Base-by-base conservation (phyloP, 495 filamentous ascomycete species). In the Filosporella fistucella region DNA sequence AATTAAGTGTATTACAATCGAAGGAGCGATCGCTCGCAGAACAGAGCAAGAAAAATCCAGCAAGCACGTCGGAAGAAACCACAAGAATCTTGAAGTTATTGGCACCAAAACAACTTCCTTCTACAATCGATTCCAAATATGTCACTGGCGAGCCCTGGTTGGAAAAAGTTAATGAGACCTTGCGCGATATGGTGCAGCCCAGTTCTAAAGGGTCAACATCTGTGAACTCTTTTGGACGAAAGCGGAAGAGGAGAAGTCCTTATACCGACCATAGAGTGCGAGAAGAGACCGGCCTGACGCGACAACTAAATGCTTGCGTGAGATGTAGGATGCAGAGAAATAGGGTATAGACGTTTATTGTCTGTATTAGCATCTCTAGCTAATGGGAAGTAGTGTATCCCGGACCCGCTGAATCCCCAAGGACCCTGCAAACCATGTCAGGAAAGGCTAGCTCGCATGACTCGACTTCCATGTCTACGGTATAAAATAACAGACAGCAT, bases 401-500 rank as follows among this genome's bases (percentile, higher is more conserved):
- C 63, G 13, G 63, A 68, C 17, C 63, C 65, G 11, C 45, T 29
- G 11, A 63, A 68, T 39, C 59, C 59, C 2, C 47, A 45, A 18
- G 65, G 63, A 0, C 59, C 65, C 2, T 68, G 65, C 35, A 34
- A 61, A 41, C 61, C 63, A 14, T 68, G 65, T 52, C 61, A 64
- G 46, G 49, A 49, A 36, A 60, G 55, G 44, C 55, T 51, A 1
- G 49, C 58, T 12, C 51, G 57, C 2, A 64, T 68, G 58, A 64
- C 57, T 39, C 49, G 60, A 7, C 54, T 68, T 36, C 65, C 64
- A 1, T 68, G 65, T 52, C 61, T 68, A 4, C 56, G 65, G 13
- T 68, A 68, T 52, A 67, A 65, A 58, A 50, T 68, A 17, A 65
- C 64, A 10, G 65, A 68, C 21, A 64, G 62, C 51, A 63, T 51